Conservation (phyloP, 1,284 basidiomycete genomes). For the Ustilago xerochloae region DNA sequence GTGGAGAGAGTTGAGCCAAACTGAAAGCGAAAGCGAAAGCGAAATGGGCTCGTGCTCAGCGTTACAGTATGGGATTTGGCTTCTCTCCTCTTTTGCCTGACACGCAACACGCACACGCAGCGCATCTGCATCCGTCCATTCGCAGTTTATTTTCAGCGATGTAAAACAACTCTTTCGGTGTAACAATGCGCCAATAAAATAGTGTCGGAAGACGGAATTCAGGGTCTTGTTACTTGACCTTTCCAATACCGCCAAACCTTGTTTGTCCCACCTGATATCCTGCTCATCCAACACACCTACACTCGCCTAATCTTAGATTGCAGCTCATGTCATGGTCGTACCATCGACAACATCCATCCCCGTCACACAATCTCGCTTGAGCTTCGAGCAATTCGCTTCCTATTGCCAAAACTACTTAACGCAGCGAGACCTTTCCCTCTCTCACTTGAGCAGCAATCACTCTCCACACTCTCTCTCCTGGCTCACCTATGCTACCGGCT, state of each 20-base stretch:
- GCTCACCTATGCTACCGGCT: slow-evolving; percentile 15
- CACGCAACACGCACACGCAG: background rate
- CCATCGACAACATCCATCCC: too few species aligned
- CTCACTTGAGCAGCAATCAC: too few species aligned
- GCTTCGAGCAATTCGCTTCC: slow-evolving; percentile 3
- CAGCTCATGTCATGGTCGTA: too few species aligned
- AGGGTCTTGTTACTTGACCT: background rate
- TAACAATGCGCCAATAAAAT: too few species aligned
- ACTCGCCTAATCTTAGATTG: background rate
- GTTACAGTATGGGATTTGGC: too few species aligned
- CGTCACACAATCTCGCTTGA: background rate
- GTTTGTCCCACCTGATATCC: background rate
- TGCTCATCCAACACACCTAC: background rate
- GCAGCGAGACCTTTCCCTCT: background rate
- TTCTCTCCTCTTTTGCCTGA: background rate
- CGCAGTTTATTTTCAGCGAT: too few species aligned
- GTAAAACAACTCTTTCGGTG: too few species aligned
- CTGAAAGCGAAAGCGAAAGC: background rate
- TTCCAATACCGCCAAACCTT: slow-evolving; percentile 1
- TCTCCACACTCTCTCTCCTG: slow-evolving; percentile 20
- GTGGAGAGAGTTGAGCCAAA: background rate
- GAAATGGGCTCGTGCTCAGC: background rate
- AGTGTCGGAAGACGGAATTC: background rate
- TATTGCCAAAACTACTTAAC: slow-evolving; percentile 6
- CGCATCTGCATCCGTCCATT: slow-evolving; percentile 2